A percentile compares a stretch with the other conserved stretches of the same genome.
Conservation (phyloP, 1,139 yeast genomes). For the Komagataea norvegica region DNA sequence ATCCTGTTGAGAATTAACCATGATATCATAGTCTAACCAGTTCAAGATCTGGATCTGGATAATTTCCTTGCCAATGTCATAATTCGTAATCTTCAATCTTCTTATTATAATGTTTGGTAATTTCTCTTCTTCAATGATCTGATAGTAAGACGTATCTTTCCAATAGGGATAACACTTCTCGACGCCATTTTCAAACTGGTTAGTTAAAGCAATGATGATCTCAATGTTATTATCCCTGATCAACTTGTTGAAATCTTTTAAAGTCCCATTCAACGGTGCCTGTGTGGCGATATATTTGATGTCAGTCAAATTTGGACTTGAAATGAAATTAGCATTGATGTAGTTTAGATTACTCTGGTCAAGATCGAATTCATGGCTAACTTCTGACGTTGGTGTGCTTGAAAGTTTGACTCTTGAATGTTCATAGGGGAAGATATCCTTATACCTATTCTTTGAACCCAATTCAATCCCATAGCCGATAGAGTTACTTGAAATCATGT, state of each 20-base stretch:
- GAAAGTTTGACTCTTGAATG: slow-evolving; percentile 58
- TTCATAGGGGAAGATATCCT: slow-evolving; percentile 76
- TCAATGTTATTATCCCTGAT: slow-evolving; percentile 57
- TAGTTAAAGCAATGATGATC: slow-evolving; percentile 64
- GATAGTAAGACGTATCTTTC: slow-evolving; percentile 28
- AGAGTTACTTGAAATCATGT: slow-evolving; percentile 31
- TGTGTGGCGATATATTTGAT: slow-evolving; percentile 73
- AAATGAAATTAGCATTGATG: slow-evolving; percentile 57
- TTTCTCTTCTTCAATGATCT: slow-evolving; percentile 11
- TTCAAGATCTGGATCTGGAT: slow-evolving; percentile 63
- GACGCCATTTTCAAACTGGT: slow-evolving; percentile 48
- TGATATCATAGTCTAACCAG: slow-evolving; percentile 81
- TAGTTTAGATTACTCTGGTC: slow-evolving; percentile 31
- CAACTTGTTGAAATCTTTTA: slow-evolving; percentile 73
- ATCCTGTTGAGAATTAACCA: slow-evolving; percentile 26
- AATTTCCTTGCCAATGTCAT: slow-evolving; percentile 32
- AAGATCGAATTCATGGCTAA: slow-evolving; percentile 15
- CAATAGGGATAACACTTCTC: slow-evolving; percentile 56
- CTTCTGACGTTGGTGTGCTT: slow-evolving; percentile 20
- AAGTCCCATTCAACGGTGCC: slow-evolving; percentile 71
- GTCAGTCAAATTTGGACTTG: slow-evolving; percentile 24
- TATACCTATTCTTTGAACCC: slow-evolving; percentile 72
- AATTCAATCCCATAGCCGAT: slow-evolving; percentile 70
- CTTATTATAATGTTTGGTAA: slow-evolving; percentile 30
- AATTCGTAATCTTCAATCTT: slow-evolving; percentile 31